These are phyloP conservation scores for Entomortierella beljakovae DNA, from an alignment of 192 early-diverging fungal genomes.

Conservation along the genomic window DNA sequence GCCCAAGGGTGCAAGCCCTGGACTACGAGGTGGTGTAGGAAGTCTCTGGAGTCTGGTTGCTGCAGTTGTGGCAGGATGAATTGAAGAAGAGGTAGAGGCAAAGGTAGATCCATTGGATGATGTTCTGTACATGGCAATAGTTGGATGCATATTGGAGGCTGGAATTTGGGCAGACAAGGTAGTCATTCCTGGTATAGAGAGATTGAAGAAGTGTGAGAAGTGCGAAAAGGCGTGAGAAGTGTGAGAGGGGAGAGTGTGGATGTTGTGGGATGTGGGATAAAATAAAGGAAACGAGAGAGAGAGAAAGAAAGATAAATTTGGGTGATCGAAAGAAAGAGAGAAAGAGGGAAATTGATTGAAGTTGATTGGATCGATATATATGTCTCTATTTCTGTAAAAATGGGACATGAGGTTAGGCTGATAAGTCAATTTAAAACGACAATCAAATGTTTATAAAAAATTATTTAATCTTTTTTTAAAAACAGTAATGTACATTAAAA, in stretches of 20 bases:
- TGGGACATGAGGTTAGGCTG: no score
- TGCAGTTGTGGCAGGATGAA: conserved; percentile 21
- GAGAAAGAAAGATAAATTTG: not conserved
- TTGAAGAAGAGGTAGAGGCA: conserved; percentile 2
- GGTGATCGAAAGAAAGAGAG: no score
- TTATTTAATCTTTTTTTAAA: no score
- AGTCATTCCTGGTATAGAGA: conserved; percentile 7
- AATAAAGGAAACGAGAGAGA: not conserved
- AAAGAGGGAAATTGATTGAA: no score
- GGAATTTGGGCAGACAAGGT: conserved; percentile 15
- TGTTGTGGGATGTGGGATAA: not conserved
- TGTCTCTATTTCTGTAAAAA: no score
- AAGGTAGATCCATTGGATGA: conserved; percentile 21
- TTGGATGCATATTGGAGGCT: not conserved
- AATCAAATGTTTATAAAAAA: no score
- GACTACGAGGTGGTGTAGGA: conserved; percentile 52
- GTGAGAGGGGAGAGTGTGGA: not conserved
- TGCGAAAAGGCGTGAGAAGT: not conserved
- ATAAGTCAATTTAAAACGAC: no score
- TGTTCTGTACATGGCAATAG: conserved; percentile 14
- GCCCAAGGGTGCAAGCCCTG: conserved; percentile 58
- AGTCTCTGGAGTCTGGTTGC: conserved; percentile 37
- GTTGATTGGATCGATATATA: no score
- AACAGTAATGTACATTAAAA: no score
- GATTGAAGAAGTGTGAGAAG: not conserved